Conservation (phyloP, 306 rosid species). For the Sphenostylis stenocarpa region DNA sequence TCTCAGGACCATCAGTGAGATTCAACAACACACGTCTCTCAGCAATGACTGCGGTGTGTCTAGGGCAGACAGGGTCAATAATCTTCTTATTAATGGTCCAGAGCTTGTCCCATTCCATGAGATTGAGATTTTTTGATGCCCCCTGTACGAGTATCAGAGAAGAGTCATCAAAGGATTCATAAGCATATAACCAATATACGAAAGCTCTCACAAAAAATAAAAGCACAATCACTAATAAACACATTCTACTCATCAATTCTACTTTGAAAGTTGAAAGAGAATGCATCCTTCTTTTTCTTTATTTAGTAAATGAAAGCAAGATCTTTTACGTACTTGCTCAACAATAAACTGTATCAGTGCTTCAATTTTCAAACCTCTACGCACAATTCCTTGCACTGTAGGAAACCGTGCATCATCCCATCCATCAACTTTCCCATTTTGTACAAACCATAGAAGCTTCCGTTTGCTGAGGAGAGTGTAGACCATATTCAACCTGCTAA, state of each 20-base stretch:
- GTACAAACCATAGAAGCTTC: slow-evolving; percentile 95
- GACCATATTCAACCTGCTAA: slow-evolving; percentile 88
- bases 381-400: slow-evolving; percentile 93
- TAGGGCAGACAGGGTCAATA: slow-evolving; percentile 93
- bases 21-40: slow-evolving; percentile 66
- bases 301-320: slow-evolving; percentile 11
- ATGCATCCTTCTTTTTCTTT: slow-evolving; percentile 8
- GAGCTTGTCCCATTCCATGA: slow-evolving; percentile 99
- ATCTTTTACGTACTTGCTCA: slow-evolving; percentile 66
- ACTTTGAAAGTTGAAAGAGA: slow-evolving; percentile 26
- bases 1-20: slow-evolving; percentile 84
- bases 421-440: slow-evolving; percentile 87
- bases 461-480: slow-evolving; percentile 97
- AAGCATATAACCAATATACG: slow-evolving; percentile 2
- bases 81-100: slow-evolving; percentile 95
- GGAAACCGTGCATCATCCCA: slow-evolving; percentile 98
- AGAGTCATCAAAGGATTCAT: slow-evolving; percentile 21
- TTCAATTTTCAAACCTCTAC: slow-evolving; percentile 87
- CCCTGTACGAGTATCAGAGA: slow-evolving; percentile 54
- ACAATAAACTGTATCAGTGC: slow-evolving; percentile 87
- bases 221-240: background rate
- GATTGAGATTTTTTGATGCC: slow-evolving; percentile 92
- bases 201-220: slow-evolving; percentile 7
- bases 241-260: background rate
- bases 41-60: slow-evolving; percentile 83